Evolutionary conservation across 2,329 filamentous ascomycete genomes (phyloP).

Genomic region (Didymellaceae sp.): DNA sequence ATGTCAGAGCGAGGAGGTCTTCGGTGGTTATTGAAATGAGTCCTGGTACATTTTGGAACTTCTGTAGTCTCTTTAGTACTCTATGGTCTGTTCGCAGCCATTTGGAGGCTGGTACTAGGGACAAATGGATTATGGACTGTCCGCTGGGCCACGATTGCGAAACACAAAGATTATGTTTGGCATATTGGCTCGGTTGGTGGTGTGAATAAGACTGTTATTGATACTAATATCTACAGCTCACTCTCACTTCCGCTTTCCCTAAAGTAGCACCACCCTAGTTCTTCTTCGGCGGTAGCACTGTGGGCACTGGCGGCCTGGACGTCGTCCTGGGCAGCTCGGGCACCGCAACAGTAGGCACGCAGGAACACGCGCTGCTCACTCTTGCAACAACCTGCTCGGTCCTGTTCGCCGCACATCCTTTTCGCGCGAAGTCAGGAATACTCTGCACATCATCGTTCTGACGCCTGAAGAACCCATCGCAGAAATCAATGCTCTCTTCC

Average conservation of each 20-base stretch:
- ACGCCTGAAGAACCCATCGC: conserved; percentile 24
- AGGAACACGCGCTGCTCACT: conserved; percentile 36
- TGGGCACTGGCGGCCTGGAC: conserved; percentile 31
- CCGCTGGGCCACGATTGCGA: too few relatives aligned
- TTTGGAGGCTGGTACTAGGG: too few relatives aligned
- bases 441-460: conserved; percentile 22
- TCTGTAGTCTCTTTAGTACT: too few relatives aligned
- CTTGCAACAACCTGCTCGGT: conserved; percentile 23
- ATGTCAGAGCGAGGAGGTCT: too few relatives aligned
- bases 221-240: too few relatives aligned
- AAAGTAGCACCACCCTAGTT: neutral
- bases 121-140: too few relatives aligned
- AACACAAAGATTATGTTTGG: too few relatives aligned
- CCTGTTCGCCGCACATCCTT: conserved; percentile 19
- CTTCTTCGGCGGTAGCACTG: conserved; percentile 30
- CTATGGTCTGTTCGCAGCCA: too few relatives aligned
- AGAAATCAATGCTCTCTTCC: conserved; percentile 26
- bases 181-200: too few relatives aligned
- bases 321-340: conserved; percentile 34
- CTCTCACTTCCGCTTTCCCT: neutral
- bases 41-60: too few relatives aligned
- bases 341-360: conserved; percentile 31
- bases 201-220: too few relatives aligned
- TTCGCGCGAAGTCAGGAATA: conserved; percentile 28
- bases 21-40: too few relatives aligned